Conservation (phyloP, 2,329 filamentous ascomycete genomes). For the Phymatotrichopsis omnivora region DNA sequence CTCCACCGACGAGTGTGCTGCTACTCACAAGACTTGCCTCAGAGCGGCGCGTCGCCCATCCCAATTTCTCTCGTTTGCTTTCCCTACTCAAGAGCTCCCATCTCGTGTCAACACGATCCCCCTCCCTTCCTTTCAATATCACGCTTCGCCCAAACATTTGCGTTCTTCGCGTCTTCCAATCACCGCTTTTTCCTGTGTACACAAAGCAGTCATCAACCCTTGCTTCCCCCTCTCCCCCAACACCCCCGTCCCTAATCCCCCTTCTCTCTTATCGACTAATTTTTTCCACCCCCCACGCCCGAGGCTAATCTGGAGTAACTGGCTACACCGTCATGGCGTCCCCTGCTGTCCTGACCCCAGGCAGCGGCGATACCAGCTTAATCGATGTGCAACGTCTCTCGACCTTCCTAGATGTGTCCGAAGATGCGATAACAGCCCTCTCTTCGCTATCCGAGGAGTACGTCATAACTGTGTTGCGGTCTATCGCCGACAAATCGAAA, state of each 20-base stretch:
- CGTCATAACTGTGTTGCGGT: conserved; percentile 61
- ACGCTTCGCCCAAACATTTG: too few species aligned
- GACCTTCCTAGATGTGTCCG: conserved; percentile 28
- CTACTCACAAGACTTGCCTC: too few species aligned
- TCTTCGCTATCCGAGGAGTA: conserved; percentile 55
- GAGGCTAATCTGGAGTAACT: too few species aligned
- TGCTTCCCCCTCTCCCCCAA: neutral
- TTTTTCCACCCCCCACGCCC: too few species aligned
- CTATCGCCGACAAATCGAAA: conserved; percentile 66
- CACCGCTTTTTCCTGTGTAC: too few species aligned
- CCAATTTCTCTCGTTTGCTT: too few species aligned
- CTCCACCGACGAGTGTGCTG: too few species aligned
- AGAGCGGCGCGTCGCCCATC: too few species aligned
- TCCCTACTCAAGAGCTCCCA: too few species aligned
- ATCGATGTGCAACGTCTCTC: conserved; percentile 30
- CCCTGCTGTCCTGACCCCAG: conserved; percentile 24
- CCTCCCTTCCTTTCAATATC: too few species aligned
- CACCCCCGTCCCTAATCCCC: neutral
- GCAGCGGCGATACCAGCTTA: conserved; percentile 10
- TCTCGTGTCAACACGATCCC: too few species aligned
- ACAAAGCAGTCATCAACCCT: neutral
- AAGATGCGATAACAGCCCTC: conserved; percentile 27
- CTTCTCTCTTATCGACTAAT: too few species aligned
- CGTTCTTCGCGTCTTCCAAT: neutral
- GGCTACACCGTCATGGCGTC: conserved; percentile 21